Conservation (phyloP, 768 basidiomycete species). For the Kwoniella shandongensis region DNA sequence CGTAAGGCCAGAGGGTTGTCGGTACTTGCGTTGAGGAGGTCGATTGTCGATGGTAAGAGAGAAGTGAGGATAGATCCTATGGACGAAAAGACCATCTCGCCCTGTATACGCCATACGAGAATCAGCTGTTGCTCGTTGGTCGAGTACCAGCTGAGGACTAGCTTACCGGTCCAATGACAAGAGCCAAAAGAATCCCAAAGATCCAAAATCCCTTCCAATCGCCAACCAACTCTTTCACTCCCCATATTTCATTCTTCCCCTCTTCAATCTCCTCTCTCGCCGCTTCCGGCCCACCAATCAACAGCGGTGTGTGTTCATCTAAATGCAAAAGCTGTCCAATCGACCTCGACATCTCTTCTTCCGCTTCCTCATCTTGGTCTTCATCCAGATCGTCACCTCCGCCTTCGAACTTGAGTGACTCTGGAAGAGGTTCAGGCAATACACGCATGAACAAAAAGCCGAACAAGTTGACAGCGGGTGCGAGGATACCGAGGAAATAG, state of each 20-base stretch:
- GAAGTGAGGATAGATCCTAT: slow-evolving; percentile 52
- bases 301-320: slow-evolving; percentile 48
- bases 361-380: slow-evolving; percentile 1
- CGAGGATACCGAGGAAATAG: slow-evolving; percentile 44
- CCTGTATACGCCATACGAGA: slow-evolving; percentile 18
- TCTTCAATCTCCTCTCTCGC: slow-evolving; percentile 46
- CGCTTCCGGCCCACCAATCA: slow-evolving; percentile 52
- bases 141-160: background rate
- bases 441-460: slow-evolving; percentile 46
- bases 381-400: slow-evolving; percentile 1
- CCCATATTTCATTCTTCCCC: slow-evolving; percentile 43
- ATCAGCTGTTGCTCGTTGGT: background rate
- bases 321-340: slow-evolving; percentile 42
- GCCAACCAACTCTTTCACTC: slow-evolving; percentile 34
- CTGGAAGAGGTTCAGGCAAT: slow-evolving; percentile 21
- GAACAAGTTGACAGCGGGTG: slow-evolving; percentile 48
- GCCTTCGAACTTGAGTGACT: slow-evolving; percentile 11
- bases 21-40: slow-evolving; percentile 1
- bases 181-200: slow-evolving; percentile 47
- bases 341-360: slow-evolving; percentile 14
- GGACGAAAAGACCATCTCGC: slow-evolving; percentile 49
- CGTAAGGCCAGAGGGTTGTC: slow-evolving; percentile 37
- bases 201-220: slow-evolving; percentile 51
- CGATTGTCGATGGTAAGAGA: slow-evolving; percentile 35
- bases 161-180: slow-evolving; percentile 52